phyloP scores from a whole-genome alignment of 306 rosid genomes.

The Dicorynia guianensis region DNA sequence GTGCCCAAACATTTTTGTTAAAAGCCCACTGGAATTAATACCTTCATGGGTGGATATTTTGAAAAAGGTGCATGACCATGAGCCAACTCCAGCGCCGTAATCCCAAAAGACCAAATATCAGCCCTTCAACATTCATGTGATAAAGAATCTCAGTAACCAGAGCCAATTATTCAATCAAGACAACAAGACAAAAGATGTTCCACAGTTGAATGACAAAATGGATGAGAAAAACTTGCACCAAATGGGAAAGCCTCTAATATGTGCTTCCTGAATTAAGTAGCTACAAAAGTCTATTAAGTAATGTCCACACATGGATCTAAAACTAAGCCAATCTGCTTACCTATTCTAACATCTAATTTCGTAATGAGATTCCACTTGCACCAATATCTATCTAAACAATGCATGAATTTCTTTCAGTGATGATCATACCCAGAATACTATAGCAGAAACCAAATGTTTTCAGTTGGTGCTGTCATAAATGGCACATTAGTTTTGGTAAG shows the following conservation, averaged over 20 bases:
- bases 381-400: neutral
- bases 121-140: conserved; percentile 41
- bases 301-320: neutral
- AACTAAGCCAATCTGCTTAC: neutral
- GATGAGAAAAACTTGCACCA: conserved; percentile 2
- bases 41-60: conserved; percentile 75
- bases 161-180: conserved; percentile 5
- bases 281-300: neutral
- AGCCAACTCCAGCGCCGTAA: conserved; percentile 69
- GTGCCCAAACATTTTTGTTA: neutral
- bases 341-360: neutral
- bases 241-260: neutral
- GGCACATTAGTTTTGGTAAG: neutral
- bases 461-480: neutral
- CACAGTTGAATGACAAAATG: neutral
- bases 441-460: neutral
- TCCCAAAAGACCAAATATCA: conserved; percentile 77
- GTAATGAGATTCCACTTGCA: neutral
- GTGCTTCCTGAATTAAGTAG: conserved; percentile 13
- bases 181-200: conserved; percentile 4
- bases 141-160: conserved; percentile 8
- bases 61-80: conserved; percentile 74
- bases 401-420: neutral
- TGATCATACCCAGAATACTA: neutral
- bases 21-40: conserved; percentile 11